These are phyloP conservation scores for Geosmithia putterillii DNA, from an alignment of 2,329 filamentous ascomycete species.

Conservation along the genomic window DNA sequence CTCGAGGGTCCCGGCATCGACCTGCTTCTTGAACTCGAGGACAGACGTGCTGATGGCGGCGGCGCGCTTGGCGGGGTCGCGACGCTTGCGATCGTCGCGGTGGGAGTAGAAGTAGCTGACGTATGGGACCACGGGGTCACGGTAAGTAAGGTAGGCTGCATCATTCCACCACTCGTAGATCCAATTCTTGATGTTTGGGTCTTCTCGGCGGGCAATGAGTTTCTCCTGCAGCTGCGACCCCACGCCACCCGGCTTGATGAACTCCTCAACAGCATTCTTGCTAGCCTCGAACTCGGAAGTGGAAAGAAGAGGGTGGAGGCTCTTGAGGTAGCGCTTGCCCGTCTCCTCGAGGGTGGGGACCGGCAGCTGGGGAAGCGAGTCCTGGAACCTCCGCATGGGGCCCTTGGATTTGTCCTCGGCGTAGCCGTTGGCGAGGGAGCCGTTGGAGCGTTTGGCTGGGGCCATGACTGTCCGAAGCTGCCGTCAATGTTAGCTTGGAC, in stretches of 20 bases:
- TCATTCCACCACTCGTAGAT: constrained; percentile 98
- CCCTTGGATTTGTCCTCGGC: constrained; percentile 70
- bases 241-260: constrained; percentile 74
- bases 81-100: constrained; percentile 77
- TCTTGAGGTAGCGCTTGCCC: constrained; percentile 67
- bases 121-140: constrained; percentile 92
- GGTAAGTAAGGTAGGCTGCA: constrained; percentile 80
- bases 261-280: constrained; percentile 76
- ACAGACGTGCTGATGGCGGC: constrained; percentile 78
- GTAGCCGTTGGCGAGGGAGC: constrained; percentile 35
- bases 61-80: constrained; percentile 83
- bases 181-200: constrained; percentile 84
- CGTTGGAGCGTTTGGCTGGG: constrained; percentile 2
- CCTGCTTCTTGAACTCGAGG: constrained; percentile 89
- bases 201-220: constrained; percentile 64
- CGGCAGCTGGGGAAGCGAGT: constrained; percentile 69
- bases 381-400: constrained; percentile 72
- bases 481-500: not conserved
- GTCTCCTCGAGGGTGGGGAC: constrained; percentile 78
- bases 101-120: constrained; percentile 99
- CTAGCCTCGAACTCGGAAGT: constrained; percentile 57
- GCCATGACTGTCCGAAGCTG: constrained; percentile 1
- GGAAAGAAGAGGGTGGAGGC: constrained; percentile 62
- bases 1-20: constrained; percentile 72
- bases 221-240: constrained; percentile 82